A percentile compares a stretch with the other conserved stretches of the same genome.
These are phyloP conservation scores for Dissophora globulifera DNA, from an alignment of 192 early-diverging fungal species.

Conservation along the genomic window DNA sequence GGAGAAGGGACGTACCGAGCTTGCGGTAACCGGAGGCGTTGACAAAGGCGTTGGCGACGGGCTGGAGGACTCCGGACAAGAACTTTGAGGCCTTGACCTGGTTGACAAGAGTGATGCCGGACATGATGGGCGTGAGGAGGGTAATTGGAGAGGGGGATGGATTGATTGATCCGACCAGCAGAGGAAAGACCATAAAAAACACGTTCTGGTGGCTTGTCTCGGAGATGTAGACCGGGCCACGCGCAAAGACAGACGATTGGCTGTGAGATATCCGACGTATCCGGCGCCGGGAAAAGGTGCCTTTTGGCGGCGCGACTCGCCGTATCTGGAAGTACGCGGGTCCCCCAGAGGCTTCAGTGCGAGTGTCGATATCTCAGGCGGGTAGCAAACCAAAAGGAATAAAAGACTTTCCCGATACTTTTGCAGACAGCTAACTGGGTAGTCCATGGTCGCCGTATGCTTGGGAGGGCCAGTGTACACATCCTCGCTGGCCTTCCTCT, in stretches of 20 bases:
- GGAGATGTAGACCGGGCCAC: background rate
- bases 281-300: too few species aligned
- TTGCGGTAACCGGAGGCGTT: slow-evolving; percentile 76
- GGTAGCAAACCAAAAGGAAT: too few species aligned
- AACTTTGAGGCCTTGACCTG: slow-evolving; percentile 65
- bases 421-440: too few species aligned
- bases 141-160: background rate
- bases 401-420: too few species aligned
- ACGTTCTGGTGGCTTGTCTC: background rate
- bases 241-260: background rate
- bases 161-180: background rate
- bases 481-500: background rate
- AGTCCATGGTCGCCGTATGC: too few species aligned
- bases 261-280: background rate
- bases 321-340: too few species aligned
- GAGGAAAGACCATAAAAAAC: background rate
- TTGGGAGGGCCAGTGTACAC: too few species aligned
- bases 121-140: slow-evolving; percentile 29
- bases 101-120: slow-evolving; percentile 59
- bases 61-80: slow-evolving; percentile 62
- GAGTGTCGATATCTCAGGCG: too few species aligned
- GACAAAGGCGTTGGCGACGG: slow-evolving; percentile 72
- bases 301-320: too few species aligned
- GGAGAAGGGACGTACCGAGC: slow-evolving; percentile 66
- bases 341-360: too few species aligned